Evolutionary conservation across 768 basidiomycete species (phyloP).

Genomic region (Termitomyces sp.): DNA sequence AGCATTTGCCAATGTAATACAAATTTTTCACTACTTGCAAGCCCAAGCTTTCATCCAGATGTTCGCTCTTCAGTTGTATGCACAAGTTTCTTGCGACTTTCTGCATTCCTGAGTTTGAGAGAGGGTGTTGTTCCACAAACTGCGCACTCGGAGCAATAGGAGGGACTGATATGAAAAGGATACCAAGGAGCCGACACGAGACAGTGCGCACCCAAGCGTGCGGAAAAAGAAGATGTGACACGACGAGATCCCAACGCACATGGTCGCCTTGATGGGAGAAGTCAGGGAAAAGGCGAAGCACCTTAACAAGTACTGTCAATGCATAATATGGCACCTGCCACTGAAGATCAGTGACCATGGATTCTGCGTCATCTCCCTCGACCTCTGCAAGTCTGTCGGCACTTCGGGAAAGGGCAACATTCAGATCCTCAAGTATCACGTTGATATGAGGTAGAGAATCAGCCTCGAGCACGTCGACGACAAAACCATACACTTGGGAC

Average conservation of each 20-base stretch:
- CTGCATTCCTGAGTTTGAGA: conserved; percentile 52
- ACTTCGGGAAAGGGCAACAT: conserved; percentile 39
- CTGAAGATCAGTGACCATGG: conserved; percentile 52
- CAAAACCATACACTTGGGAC: conserved; percentile 75
- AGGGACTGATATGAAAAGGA: conserved; percentile 54
- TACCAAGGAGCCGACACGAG: conserved; percentile 69
- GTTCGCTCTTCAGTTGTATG: conserved; percentile 74
- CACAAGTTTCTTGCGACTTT: conserved; percentile 70
- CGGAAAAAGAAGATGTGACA: conserved; percentile 72
- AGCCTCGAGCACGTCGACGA: conserved; percentile 60
- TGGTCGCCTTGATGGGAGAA: conserved; percentile 35
- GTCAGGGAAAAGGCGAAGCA: conserved; percentile 51
- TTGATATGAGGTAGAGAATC: conserved; percentile 39
- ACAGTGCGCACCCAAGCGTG: conserved; percentile 93
- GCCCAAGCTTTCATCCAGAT: conserved; percentile 65
- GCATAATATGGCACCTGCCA: conserved; percentile 86
- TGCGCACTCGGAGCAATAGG: conserved; percentile 29
- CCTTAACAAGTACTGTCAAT: conserved; percentile 59
- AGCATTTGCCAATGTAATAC: conserved; percentile 88
- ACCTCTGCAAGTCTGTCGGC: conserved; percentile 31
- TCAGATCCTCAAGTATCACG: conserved; percentile 52
- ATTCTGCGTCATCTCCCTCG: conserved; percentile 37
- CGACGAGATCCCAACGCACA: conserved; percentile 59
- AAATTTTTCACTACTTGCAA: conserved; percentile 90
- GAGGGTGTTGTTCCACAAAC: conserved; percentile 32